Percentiles rank a stretch among this genome's conserved stretches.
Evolutionary conservation across 148 eudicot genomes (phyloP).

Genomic region (Diospyros lotus): DNA sequence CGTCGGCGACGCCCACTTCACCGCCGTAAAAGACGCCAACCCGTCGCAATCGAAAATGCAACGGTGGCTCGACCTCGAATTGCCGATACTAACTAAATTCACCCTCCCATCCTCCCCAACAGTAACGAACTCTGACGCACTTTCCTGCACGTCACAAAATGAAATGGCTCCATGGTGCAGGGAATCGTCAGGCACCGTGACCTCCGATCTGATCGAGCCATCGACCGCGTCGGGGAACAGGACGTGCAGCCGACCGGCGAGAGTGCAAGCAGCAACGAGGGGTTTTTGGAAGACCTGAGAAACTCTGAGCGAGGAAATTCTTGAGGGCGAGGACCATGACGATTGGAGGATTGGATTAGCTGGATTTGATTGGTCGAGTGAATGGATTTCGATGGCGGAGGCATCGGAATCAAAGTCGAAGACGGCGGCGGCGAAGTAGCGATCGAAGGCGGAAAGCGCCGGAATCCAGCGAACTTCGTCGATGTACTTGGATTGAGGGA

Average conservation of each 20-base stretch:
- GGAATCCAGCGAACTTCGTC: conserved; percentile 71
- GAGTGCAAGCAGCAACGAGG: conserved; percentile 50
- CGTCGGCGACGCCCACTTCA: conserved; percentile 66
- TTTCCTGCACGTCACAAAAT: conserved; percentile 55
- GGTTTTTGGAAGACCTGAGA: conserved; percentile 30
- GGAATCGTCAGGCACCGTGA: conserved; percentile 28
- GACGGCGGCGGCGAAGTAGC: conserved; percentile 46
- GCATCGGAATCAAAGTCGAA: conserved; percentile 44
- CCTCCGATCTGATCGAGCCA: conserved; percentile 13
- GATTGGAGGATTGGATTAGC: conserved; percentile 40
- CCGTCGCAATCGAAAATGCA: conserved; percentile 67
- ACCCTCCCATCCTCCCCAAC: conserved; percentile 95
- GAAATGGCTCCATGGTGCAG: conserved; percentile 55
- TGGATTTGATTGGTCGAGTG: conserved; percentile 29
- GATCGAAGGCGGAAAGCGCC: conserved; percentile 53
- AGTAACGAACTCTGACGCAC: conserved; percentile 51
- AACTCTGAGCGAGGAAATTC: conserved; percentile 52
- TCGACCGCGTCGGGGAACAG: conserved; percentile 34
- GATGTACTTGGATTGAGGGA: conserved; percentile 61
- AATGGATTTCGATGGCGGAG: conserved; percentile 50
- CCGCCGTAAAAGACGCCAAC: conserved; percentile 56
- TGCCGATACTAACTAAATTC: conserved; percentile 49
- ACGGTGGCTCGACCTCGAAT: conserved; percentile 20
- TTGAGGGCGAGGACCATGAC: conserved; percentile 31
- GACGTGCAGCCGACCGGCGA: conserved; percentile 44